A percentile compares a stretch with the other conserved stretches of the same genome.
Conservation (phyloP, 192 early-diverging fungal species). For the Backusella mclennaniae region DNA sequence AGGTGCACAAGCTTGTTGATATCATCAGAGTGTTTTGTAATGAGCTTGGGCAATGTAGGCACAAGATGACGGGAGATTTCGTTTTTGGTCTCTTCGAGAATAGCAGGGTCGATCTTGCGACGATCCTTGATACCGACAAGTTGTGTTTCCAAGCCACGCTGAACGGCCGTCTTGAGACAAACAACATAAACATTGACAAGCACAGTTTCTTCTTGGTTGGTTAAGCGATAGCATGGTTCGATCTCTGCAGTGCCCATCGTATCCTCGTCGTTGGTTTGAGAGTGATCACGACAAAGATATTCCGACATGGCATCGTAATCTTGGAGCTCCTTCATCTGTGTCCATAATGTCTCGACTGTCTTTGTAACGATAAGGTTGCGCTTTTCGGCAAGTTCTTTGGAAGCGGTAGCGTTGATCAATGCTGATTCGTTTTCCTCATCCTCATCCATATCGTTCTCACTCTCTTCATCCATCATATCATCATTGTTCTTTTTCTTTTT, state of each 20-base stretch:
- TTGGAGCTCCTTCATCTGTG: constrained; percentile 19
- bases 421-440: neutral
- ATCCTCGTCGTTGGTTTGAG: neutral
- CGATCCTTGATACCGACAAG: neutral
- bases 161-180: constrained; percentile 33
- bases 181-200: constrained; percentile 48
- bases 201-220: constrained; percentile 53
- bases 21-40: constrained; percentile 48
- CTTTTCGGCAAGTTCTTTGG: neutral
- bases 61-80: constrained; percentile 46
- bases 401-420: neutral
- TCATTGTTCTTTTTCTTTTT: neutral
- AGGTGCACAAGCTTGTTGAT: constrained; percentile 38
- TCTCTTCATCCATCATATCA: constrained; percentile 2
- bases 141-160: constrained; percentile 16
- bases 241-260: neutral
- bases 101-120: constrained; percentile 33
- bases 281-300: constrained; percentile 41
- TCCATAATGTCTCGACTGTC: constrained; percentile 23
- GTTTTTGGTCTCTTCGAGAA: constrained; percentile 36
- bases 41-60: constrained; percentile 38
- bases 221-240: constrained; percentile 42
- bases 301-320: constrained; percentile 53
- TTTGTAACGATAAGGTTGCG: constrained; percentile 7
- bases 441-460: neutral